These are phyloP conservation scores for Cutaneotrichosporon cyanovorans DNA, from an alignment of 1,284 basidiomycete species.

Conservation along the genomic window DNA sequence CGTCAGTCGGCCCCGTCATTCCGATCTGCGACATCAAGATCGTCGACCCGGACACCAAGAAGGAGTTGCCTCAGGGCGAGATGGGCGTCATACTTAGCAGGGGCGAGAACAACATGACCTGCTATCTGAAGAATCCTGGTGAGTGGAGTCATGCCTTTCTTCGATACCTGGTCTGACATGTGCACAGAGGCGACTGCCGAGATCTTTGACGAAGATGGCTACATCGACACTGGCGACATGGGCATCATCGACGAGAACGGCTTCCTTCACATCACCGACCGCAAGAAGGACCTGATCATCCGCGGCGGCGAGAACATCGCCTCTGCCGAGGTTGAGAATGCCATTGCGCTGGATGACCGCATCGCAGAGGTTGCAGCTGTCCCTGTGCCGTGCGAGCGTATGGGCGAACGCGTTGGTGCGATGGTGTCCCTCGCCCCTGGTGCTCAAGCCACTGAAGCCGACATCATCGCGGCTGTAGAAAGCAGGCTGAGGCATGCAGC, in stretches of 20 bases:
- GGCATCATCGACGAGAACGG: conserved; percentile 33
- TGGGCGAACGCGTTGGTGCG: conserved; percentile 39
- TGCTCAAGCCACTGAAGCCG: conserved; percentile 2
- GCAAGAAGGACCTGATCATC: conserved; percentile 38
- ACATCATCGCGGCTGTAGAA: conserved; percentile 6
- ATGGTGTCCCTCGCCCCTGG: conserved; percentile 24
- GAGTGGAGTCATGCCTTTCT: no score
- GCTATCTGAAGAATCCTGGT: conserved; percentile 31
- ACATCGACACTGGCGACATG: conserved; percentile 39
- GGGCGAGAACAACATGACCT: conserved; percentile 39
- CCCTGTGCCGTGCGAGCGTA: conserved; percentile 27
- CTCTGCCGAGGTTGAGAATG: conserved; percentile 38
- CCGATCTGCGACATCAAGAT: conserved; percentile 33
- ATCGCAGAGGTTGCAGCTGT: conserved; percentile 35
- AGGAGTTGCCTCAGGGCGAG: conserved; percentile 20
- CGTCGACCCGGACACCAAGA: conserved; percentile 27
- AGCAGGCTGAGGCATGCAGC: conserved; percentile 11
- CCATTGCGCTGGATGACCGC: conserved; percentile 27
- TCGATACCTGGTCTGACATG: no score
- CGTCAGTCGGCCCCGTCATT: conserved; percentile 24
- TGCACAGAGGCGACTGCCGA: conserved; percentile 13
- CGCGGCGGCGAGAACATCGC: conserved; percentile 41
- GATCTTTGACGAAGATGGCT: conserved; percentile 23
- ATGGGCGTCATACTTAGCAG: conserved; percentile 29
- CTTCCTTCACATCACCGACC: conserved; percentile 35